Conservation (phyloP, 2,329 filamentous ascomycete species). For the Pseudovirgaria hyperparasitica region DNA sequence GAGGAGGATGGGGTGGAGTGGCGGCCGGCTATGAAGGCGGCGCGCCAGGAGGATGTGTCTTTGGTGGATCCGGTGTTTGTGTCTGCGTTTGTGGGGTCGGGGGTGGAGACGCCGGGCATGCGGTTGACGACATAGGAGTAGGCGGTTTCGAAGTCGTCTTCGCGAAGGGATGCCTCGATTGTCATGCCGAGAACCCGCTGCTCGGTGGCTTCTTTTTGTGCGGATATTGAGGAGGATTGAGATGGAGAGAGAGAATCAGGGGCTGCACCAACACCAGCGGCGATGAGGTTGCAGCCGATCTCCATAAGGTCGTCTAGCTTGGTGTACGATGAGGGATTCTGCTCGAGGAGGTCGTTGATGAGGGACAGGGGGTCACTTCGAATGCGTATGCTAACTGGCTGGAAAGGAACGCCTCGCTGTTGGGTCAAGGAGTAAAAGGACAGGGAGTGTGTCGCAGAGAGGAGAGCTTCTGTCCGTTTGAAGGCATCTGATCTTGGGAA, state of each 20-base stretch:
- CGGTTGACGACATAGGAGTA: slow-evolving; percentile 72
- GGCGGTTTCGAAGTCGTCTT: slow-evolving; percentile 75
- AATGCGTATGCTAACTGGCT: slow-evolving; percentile 64
- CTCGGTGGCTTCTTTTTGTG: slow-evolving; percentile 36
- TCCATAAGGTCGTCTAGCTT: slow-evolving; percentile 59
- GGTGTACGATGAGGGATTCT: slow-evolving; percentile 63
- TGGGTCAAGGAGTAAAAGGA: slow-evolving; percentile 66
- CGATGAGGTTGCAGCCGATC: slow-evolving; percentile 55
- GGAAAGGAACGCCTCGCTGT: slow-evolving; percentile 69
- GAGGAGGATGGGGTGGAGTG: slow-evolving; percentile 33
- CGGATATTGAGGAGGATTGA: slow-evolving; percentile 17
- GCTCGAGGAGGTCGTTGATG: slow-evolving; percentile 59
- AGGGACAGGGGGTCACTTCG: slow-evolving; percentile 64
- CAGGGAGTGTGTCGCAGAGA: slow-evolving; percentile 61
- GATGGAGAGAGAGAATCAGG: slow-evolving; percentile 7
- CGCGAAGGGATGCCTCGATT: slow-evolving; percentile 60
- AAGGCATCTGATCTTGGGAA: slow-evolving; percentile 41
- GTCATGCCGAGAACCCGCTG: slow-evolving; percentile 68
- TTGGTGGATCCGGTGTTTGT: not conserved
- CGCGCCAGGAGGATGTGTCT: slow-evolving; percentile 69
- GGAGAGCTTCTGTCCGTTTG: slow-evolving; percentile 47
- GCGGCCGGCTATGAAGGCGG: slow-evolving; percentile 65
- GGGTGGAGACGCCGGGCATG: slow-evolving; percentile 33
- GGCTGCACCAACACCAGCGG: slow-evolving; percentile 35
- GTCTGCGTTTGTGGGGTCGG: slow-evolving; percentile 7